A percentile compares a stretch with the other conserved stretches of the same genome.
Evolutionary conservation across 176 grass and related monocot genomes (phyloP).

Genomic region (Paspalum notatum): DNA sequence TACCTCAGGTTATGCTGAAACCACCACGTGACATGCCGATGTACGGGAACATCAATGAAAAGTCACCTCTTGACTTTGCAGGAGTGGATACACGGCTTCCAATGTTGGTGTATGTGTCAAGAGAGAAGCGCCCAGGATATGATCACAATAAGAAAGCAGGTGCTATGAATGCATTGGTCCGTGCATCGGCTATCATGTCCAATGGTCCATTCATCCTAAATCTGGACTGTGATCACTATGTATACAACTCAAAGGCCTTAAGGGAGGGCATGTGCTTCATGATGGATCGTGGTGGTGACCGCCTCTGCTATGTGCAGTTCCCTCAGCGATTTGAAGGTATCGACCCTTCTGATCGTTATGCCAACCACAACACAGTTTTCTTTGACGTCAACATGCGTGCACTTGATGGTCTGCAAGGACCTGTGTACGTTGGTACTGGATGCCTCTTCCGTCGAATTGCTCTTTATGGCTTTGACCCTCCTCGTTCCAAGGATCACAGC

Average conservation of each 20-base stretch:
- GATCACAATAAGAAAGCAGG: slow-evolving; percentile 99
- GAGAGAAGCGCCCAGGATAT: slow-evolving; percentile 93
- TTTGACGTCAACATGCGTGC: slow-evolving; percentile 99
- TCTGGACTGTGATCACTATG: slow-evolving; percentile 95
- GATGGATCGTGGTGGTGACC: slow-evolving; percentile 94
- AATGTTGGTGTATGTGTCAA: slow-evolving; percentile 90
- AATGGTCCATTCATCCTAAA: slow-evolving; percentile 98
- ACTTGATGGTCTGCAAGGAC: slow-evolving; percentile 93
- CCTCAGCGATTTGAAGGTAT: slow-evolving; percentile 95
- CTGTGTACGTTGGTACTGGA: slow-evolving; percentile 93
- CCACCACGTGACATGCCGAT: slow-evolving; percentile 70
- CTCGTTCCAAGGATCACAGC: slow-evolving; percentile 76
- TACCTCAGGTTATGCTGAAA: slow-evolving; percentile 87
- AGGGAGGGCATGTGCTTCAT: slow-evolving; percentile 98
- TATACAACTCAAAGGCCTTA: slow-evolving; percentile 90
- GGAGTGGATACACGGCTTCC: slow-evolving; percentile 80
- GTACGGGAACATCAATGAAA: slow-evolving; percentile 64
- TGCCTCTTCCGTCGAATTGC: slow-evolving; percentile 98
- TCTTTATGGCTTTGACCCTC: slow-evolving; percentile 92
- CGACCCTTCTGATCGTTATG: slow-evolving; percentile 94
- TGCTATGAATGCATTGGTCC: slow-evolving; percentile 96
- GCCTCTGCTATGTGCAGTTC: slow-evolving; percentile 92
- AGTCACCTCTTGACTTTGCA: slow-evolving; percentile 63
- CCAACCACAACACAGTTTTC: slow-evolving; percentile 98
- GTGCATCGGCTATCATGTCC: slow-evolving; percentile 95